These are phyloP conservation scores for Wallemia mellicola DNA, from an alignment of 1,284 basidiomycete species.

Conservation along the genomic window DNA sequence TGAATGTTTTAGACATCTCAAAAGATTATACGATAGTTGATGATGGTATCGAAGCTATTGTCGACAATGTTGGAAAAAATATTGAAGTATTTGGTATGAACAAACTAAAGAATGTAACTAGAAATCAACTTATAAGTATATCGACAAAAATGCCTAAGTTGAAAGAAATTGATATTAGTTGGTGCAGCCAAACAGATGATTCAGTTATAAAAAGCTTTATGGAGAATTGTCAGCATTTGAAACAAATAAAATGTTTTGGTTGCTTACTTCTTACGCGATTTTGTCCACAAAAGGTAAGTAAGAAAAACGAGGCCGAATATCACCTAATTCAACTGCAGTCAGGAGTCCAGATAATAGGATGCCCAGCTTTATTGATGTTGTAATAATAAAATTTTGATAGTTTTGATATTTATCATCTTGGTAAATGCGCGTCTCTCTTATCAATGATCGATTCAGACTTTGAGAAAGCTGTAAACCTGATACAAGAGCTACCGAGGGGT, in stretches of 20 bases:
- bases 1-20: conserved; percentile 21
- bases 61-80: conserved; percentile 33
- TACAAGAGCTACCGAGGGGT: conserved; percentile 67
- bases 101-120: conserved; percentile 33
- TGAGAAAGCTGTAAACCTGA: conserved; percentile 74
- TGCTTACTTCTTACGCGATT: conserved; percentile 26
- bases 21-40: conserved; percentile 28
- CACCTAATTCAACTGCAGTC: neutral
- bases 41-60: conserved; percentile 29
- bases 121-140: conserved; percentile 27
- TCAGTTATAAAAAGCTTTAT: conserved; percentile 43
- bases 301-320: neutral
- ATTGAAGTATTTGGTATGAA: conserved; percentile 45
- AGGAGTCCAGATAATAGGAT: neutral
- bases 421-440: too few relatives aligned
- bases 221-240: conserved; percentile 22
- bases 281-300: conserved; percentile 24
- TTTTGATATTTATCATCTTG: too few relatives aligned
- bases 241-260: conserved; percentile 14
- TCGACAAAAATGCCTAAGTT: conserved; percentile 23
- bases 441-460: conserved; percentile 40
- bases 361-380: neutral
- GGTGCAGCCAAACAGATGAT: conserved; percentile 60
- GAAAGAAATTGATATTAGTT: conserved; percentile 45
- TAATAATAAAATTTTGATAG: too few relatives aligned